These are phyloP conservation scores for Kwoniella botswanensis DNA, from an alignment of 768 basidiomycete genomes.

Conservation along the genomic window DNA sequence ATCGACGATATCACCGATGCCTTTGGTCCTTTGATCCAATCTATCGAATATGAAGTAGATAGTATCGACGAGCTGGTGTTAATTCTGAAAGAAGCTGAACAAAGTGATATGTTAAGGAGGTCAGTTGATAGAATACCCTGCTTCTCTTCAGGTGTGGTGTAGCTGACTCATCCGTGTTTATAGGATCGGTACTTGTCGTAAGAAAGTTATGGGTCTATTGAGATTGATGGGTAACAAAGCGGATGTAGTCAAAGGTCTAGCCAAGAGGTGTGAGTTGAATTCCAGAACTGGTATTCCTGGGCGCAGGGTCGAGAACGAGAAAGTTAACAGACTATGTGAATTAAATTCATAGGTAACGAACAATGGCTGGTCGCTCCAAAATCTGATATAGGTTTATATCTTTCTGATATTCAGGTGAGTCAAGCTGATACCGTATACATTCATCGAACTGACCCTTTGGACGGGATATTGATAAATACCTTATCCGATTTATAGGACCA, in stretches of 20 bases:
- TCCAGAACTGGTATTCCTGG: background rate
- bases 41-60: conserved; percentile 99
- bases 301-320: background rate
- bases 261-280: conserved; percentile 74
- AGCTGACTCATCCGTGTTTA: background rate
- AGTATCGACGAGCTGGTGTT: conserved; percentile 97
- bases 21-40: conserved; percentile 96
- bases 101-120: conserved; percentile 94
- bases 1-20: conserved; percentile 99
- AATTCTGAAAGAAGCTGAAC: conserved; percentile 92
- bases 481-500: conserved; percentile 69
- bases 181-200: conserved; percentile 94
- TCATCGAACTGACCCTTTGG: background rate
- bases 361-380: conserved; percentile 99
- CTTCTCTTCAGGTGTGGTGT: background rate
- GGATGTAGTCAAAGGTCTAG: conserved; percentile 97
- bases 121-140: conserved; percentile 40
- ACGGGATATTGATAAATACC: background rate
- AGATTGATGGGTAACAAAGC: conserved; percentile 99
- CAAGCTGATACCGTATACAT: no score
- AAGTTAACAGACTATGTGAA: background rate
- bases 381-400: conserved; percentile 92
- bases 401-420: conserved; percentile 86
- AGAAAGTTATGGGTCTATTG: conserved; percentile 98
- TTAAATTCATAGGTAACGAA: conserved; percentile 64